Evolutionary conservation across 495 filamentous ascomycete genomes (phyloP).

Genomic region (Penicillium malachiteum): DNA sequence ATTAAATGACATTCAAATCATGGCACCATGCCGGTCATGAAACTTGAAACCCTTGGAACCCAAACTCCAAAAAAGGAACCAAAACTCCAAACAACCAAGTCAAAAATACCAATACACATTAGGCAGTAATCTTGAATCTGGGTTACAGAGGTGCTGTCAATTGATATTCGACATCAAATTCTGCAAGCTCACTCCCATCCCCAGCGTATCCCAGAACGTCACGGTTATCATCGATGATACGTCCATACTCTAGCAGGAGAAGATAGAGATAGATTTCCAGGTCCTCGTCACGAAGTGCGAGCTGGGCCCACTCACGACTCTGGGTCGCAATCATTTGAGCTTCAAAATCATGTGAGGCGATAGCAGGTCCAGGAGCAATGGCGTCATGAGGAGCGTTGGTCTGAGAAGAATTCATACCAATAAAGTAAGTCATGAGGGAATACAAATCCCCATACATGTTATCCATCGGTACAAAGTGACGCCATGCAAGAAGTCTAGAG

Average conservation of each 20-base stretch:
- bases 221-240: conserved; percentile 56
- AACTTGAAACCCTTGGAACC: too few species aligned
- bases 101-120: too few species aligned
- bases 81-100: too few species aligned
- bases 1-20: too few species aligned
- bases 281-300: conserved; percentile 67
- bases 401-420: conserved; percentile 46
- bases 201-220: conserved; percentile 67
- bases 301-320: conserved; percentile 51
- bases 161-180: background rate
- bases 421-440: conserved; percentile 76
- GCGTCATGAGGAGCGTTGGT: too few species aligned
- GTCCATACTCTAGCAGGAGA: conserved; percentile 66
- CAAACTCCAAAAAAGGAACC: too few species aligned
- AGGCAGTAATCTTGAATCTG: too few species aligned
- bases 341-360: conserved; percentile 9
- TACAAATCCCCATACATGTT: conserved; percentile 65
- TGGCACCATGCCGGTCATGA: too few species aligned
- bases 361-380: too few species aligned
- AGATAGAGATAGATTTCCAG: conserved; percentile 70
- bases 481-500: conserved; percentile 65
- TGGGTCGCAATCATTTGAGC: background rate
- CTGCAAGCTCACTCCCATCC: conserved; percentile 25
- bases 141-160: background rate
- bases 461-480: conserved; percentile 83